Base-by-base conservation (phyloP, 495 filamentous ascomycete genomes). In the Talaromyces proteolyticus region DNA sequence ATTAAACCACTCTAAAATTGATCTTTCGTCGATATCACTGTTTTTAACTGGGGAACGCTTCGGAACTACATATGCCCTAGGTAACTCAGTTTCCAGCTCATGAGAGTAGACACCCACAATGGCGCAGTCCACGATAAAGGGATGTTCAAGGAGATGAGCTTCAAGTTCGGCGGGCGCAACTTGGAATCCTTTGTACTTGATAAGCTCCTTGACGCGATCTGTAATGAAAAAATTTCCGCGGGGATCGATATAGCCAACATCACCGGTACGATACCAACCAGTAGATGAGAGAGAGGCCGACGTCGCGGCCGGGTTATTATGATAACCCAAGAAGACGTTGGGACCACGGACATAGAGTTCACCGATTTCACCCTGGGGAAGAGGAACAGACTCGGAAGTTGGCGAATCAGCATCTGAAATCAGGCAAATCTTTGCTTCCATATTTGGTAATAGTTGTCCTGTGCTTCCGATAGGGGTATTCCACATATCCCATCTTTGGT, bases 131-230 rank as follows among this genome's bases (percentile, higher is more conserved):
- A 75, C 72, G 14, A 93, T 68, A 12, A 78, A 70, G 5, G 66
- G 62, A 63, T 91, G 84, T 2, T 68, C 65, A 1, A 81, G 49
- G 1, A 91, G 66, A 8, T 85, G 48, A 11, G 76, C 82, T 54
- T 91, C 88, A 2, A 91, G 73, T 56, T 91, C 87, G 2, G 87
- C 85, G 0, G 86, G 87, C 0, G 86, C 70, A 11, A 89, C 82
- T 55, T 88, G 86, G 64, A 88, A 87, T 18, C 85, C 87, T 37
- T 73, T 70, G 58, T 88, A 88, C 65, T 89, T 89, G 61, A 90
- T 89, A 41, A 88, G n/a, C n/a, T n/a, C n/a, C n/a, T n/a, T n/a
- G n/a, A n/a, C n/a, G n/a, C 86, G 77, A 50, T 88, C 86, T 0
- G 84, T 86, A 57, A 87, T 75, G 57, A 59, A 74, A 49, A 81